Evolutionary conservation across 768 basidiomycete species (phyloP), one percentile per base, ranked within the genome.

Genomic region (Leccinellum albellum): DNA sequence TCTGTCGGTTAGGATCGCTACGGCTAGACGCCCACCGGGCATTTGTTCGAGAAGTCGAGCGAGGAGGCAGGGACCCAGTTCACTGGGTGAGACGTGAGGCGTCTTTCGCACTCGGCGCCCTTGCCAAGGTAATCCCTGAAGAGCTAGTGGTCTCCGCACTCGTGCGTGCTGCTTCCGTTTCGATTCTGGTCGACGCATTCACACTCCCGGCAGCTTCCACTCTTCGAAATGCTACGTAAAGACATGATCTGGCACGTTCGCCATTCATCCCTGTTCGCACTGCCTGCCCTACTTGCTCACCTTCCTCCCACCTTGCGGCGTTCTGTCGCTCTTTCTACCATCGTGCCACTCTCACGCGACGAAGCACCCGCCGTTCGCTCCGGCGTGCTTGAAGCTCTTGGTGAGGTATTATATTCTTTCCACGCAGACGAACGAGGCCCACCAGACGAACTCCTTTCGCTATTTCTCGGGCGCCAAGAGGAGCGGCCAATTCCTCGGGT

Each of bases 341-440:
- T 92, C 32, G 54, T 82, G 6, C 76, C 81, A 2, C 82, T 96
- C 23, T 79, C 85, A 17, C 70, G 69, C 24, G 92, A 95, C 69
- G 78, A 81, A 44, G 79, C 81, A 21, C 71, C 81, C 4, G 77
- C 81, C 17, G 93, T 97, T 24, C 87, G 91, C 21, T 82, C 82
- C 15, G 91, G 89, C 4, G 85, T 88, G 3, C 79, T 96, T 31
- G 94, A 97, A 67, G 81, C 91, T 21, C 79, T 97, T 6, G 95
- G 94, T 2, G 94, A 97, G 72, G 85, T 96, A 33, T 80, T 97
- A 55, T 84, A 89, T 68, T 84, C 90, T 13, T 98, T 98, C 70
- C 79, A 82, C 55, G 79, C 84, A 51, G 80, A 81, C 3, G 73
- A 71, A 20, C 65, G 61, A 21, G 89, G 88, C 1, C 89, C 90